Evolutionary conservation across 495 filamentous ascomycete genomes (phyloP).

Genomic region (Sphaerosporella brunnea): DNA sequence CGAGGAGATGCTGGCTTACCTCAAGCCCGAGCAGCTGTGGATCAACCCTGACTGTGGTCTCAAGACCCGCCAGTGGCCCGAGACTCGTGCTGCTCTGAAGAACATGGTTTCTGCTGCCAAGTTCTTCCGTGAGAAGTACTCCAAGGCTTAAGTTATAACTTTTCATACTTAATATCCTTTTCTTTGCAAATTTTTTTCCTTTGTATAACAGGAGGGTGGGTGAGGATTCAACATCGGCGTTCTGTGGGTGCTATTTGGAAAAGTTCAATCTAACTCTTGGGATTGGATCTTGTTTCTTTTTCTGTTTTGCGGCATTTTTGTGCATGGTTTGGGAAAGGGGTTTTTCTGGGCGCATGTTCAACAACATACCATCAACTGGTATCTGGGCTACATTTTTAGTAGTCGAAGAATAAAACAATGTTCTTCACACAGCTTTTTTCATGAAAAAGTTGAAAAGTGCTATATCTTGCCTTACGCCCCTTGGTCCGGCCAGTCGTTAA

Average conservation of each 20-base stretch:
- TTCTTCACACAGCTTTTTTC: too few relatives aligned
- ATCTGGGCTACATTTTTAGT: background rate
- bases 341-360: background rate
- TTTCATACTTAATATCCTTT: constrained; percentile 11
- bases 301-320: background rate
- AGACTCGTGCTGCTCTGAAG: constrained; percentile 79
- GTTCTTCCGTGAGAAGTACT: constrained; percentile 79
- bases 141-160: constrained; percentile 32
- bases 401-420: constrained; percentile 1
- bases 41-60: constrained; percentile 97
- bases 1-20: constrained; percentile 89
- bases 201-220: constrained; percentile 6
- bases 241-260: constrained; percentile 10
- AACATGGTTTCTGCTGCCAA: constrained; percentile 96
- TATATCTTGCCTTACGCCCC: too few relatives aligned
- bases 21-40: constrained; percentile 92
- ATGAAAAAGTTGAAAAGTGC: too few relatives aligned
- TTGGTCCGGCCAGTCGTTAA: background rate
- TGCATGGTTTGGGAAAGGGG: background rate
- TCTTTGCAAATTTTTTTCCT: constrained; percentile 11
- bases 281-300: constrained; percentile 2
- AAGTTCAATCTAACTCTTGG: constrained; percentile 1
- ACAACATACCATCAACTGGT: constrained; percentile 5
- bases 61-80: constrained; percentile 91
- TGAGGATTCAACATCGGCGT: constrained; percentile 47